A percentile compares a stretch with the other conserved stretches of the same genome.
phyloP scores from a whole-genome alignment of 2,329 filamentous ascomycete species.

The Diaporthe helianthi region DNA sequence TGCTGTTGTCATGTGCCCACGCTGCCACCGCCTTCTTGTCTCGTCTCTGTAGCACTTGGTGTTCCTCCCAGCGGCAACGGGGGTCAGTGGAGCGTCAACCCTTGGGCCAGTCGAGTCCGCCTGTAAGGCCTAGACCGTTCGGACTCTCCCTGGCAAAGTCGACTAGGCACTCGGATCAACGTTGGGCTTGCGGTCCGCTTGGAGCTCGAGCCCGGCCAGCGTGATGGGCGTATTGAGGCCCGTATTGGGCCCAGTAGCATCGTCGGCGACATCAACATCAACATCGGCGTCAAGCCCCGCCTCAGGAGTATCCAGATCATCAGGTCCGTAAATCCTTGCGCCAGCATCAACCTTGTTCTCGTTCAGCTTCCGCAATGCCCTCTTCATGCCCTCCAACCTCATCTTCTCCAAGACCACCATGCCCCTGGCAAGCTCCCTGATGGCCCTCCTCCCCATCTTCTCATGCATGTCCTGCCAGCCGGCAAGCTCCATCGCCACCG shows the following conservation, averaged over 20 bases:
- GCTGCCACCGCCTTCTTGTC: not conserved
- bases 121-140: conserved; percentile 15
- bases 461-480: conserved; percentile 94
- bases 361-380: conserved; percentile 73
- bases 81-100: conserved; percentile 9
- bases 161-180: conserved; percentile 1
- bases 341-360: conserved; percentile 34
- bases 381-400: conserved; percentile 78
- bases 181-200: conserved; percentile 24
- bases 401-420: conserved; percentile 84
- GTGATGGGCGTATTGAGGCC: conserved; percentile 22
- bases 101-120: not conserved
- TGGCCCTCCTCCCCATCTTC: conserved; percentile 74
- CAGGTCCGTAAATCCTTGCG: not conserved
- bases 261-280: not conserved
- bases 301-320: not conserved
- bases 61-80: not conserved
- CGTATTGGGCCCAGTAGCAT: not conserved
- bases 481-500: conserved; percentile 88
- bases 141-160: not conserved
- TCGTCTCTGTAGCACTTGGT: not conserved
- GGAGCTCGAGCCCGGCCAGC: conserved; percentile 33
- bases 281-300: not conserved
- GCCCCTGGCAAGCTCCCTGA: conserved; percentile 76
- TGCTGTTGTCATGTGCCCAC: not conserved